Evolutionary conservation across 768 basidiomycete genomes (phyloP).

Genomic region (Tubosaeta sp.): DNA sequence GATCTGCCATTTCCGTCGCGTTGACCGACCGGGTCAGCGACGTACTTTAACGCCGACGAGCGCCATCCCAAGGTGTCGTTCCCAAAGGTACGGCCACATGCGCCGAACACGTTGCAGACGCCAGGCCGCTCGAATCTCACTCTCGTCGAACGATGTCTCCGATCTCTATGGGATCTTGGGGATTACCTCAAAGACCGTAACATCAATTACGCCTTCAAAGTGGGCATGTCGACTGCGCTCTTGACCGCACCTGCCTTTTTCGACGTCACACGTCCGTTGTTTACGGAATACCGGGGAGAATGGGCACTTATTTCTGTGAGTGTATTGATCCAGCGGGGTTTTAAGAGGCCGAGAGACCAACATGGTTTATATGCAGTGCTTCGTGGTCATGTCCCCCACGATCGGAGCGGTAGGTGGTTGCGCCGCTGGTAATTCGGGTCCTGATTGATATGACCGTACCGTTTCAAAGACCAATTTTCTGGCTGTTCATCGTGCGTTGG

Average conservation of each 20-base stretch:
- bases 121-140: slow-evolving; percentile 61
- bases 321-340: slow-evolving; percentile 15
- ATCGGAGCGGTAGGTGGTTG: slow-evolving; percentile 67
- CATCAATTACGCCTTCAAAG: slow-evolving; percentile 84
- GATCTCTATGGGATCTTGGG: slow-evolving; percentile 70
- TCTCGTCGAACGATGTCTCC: slow-evolving; percentile 57
- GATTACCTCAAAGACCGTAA: slow-evolving; percentile 64
- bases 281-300: slow-evolving; percentile 82
- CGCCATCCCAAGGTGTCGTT: slow-evolving; percentile 60
- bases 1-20: not conserved
- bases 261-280: slow-evolving; percentile 68
- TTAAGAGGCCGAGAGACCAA: slow-evolving; percentile 4
- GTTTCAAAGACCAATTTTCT: slow-evolving; percentile 74
- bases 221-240: slow-evolving; percentile 76
- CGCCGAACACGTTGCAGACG: slow-evolving; percentile 81
- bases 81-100: slow-evolving; percentile 78
- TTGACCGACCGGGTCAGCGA: slow-evolving; percentile 32
- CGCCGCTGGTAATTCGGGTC: not conserved
- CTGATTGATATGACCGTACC: slow-evolving; percentile 9
- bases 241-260: slow-evolving; percentile 88
- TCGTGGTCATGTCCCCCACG: slow-evolving; percentile 88
- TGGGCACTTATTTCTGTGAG: slow-evolving; percentile 93
- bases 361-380: slow-evolving; percentile 46
- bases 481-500: slow-evolving; percentile 75
- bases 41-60: slow-evolving; percentile 47